Conservation (phyloP, 257 asterid genomes). For the Linderniella brevidens region DNA sequence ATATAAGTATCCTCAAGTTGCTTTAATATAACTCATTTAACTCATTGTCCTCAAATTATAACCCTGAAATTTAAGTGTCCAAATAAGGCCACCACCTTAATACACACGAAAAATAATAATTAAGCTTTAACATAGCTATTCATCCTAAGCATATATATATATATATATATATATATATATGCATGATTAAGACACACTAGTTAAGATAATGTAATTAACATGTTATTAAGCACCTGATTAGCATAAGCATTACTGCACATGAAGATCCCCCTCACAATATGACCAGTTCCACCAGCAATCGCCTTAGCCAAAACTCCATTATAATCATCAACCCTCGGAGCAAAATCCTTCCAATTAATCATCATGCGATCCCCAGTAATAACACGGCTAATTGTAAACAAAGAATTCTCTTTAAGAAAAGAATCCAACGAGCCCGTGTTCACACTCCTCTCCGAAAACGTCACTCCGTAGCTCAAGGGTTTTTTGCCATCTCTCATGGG, state of each 20-base stretch:
- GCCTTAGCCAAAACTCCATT: conserved; percentile 60
- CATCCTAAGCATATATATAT: too few species aligned
- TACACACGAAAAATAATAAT: too few species aligned
- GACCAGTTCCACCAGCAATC: conserved; percentile 74
- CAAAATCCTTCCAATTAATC: conserved; percentile 61
- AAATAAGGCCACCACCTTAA: too few species aligned
- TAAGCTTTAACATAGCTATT: too few species aligned
- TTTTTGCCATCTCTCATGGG: conserved; percentile 35
- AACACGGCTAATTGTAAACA: conserved; percentile 17
- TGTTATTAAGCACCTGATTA: conserved; percentile 51
- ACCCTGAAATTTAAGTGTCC: too few species aligned
- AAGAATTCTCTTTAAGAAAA: conserved; percentile 35
- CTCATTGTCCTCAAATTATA: too few species aligned
- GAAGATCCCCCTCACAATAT: conserved; percentile 63
- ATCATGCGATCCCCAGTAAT: conserved; percentile 1
- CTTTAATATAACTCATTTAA: too few species aligned
- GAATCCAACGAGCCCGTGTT: conserved; percentile 32
- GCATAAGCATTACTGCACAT: conserved; percentile 57
- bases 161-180: too few species aligned
- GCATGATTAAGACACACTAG: too few species aligned
- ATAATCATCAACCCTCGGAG: conserved; percentile 55
- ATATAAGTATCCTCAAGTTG: too few species aligned
- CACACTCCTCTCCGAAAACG: conserved; percentile 22
- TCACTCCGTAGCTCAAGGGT: conserved; percentile 65
- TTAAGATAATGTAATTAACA: too few species aligned